A percentile compares a stretch with the other conserved stretches of the same genome.
Conservation (phyloP, 1,284 basidiomycete genomes). For the Ustilago xerochloae region DNA sequence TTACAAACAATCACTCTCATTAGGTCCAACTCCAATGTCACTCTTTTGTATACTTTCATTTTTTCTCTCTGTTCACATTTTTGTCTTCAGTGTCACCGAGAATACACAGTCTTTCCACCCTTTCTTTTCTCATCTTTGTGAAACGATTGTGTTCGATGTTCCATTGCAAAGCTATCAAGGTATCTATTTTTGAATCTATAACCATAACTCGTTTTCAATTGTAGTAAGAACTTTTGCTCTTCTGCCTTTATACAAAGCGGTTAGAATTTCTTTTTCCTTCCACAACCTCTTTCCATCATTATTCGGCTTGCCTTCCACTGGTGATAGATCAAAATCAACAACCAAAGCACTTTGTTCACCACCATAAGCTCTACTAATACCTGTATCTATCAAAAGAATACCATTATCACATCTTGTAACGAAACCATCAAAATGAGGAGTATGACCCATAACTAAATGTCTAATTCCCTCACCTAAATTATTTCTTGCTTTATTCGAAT, state of each 20-base stretch:
- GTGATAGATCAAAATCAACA: constrained; percentile 49
- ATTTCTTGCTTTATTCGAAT: constrained; percentile 20
- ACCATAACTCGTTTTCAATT: constrained; percentile 6
- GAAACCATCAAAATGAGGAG: constrained; percentile 62
- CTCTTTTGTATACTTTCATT: constrained; percentile 15
- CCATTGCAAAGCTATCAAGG: no score
- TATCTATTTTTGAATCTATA: no score
- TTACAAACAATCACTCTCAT: background rate
- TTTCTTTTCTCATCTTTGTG: no score
- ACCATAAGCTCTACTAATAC: constrained; percentile 63
- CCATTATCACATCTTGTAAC: constrained; percentile 49
- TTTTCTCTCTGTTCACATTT: background rate
- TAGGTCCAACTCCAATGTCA: constrained; percentile 35
- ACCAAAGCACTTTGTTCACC: constrained; percentile 62
- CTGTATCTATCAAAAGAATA: constrained; percentile 65
- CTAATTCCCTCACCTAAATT: constrained; percentile 27
- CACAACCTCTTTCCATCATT: constrained; percentile 15
- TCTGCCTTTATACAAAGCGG: constrained; percentile 45
- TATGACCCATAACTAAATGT: constrained; percentile 64
- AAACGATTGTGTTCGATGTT: no score
- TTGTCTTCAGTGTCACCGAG: background rate
- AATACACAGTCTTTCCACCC: background rate
- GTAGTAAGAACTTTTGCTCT: constrained; percentile 30
- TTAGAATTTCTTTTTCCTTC: constrained; percentile 36
- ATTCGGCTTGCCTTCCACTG: background rate